Percentiles rank a stretch among this genome's conserved stretches.
These are phyloP conservation scores for Neoboletus magnificus DNA, from an alignment of 768 basidiomycete species.

Conservation along the genomic window DNA sequence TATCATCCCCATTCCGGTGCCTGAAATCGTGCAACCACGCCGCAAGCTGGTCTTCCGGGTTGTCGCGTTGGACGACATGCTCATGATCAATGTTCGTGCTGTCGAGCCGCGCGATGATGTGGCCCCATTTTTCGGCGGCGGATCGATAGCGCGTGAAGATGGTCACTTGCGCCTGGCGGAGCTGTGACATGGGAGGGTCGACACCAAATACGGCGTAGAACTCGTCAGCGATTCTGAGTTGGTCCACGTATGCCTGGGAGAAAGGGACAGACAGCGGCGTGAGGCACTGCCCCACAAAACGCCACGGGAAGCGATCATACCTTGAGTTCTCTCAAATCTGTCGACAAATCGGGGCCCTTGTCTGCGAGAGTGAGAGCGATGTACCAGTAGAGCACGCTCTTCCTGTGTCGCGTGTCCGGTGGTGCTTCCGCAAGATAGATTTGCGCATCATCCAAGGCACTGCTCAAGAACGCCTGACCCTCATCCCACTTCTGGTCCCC, in stretches of 20 bases:
- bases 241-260: slow-evolving; percentile 36
- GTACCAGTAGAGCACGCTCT: slow-evolving; percentile 58
- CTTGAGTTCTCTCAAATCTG: slow-evolving; percentile 49
- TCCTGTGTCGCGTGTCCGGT: slow-evolving; percentile 60
- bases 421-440: slow-evolving; percentile 53
- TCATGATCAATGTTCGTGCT: slow-evolving; percentile 30
- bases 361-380: slow-evolving; percentile 51
- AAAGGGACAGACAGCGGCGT: neutral
- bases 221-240: slow-evolving; percentile 51
- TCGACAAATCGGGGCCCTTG: slow-evolving; percentile 47
- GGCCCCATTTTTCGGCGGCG: slow-evolving; percentile 47
- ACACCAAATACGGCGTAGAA: slow-evolving; percentile 46
- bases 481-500: slow-evolving; percentile 51
- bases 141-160: slow-evolving; percentile 45
- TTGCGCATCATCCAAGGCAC: slow-evolving; percentile 59
- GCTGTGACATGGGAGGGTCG: slow-evolving; percentile 47
- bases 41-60: slow-evolving; percentile 54
- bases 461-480: slow-evolving; percentile 57
- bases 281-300: neutral
- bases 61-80: slow-evolving; percentile 34
- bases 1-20: slow-evolving; percentile 38
- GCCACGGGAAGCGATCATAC: slow-evolving; percentile 28
- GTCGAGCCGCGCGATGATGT: slow-evolving; percentile 38
- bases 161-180: slow-evolving; percentile 50
- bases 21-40: slow-evolving; percentile 54